Evolutionary conservation across 1,284 basidiomycete genomes (phyloP), one percentile per base, ranked within the genome.

Genomic region (Apiotrichum siamense): DNA sequence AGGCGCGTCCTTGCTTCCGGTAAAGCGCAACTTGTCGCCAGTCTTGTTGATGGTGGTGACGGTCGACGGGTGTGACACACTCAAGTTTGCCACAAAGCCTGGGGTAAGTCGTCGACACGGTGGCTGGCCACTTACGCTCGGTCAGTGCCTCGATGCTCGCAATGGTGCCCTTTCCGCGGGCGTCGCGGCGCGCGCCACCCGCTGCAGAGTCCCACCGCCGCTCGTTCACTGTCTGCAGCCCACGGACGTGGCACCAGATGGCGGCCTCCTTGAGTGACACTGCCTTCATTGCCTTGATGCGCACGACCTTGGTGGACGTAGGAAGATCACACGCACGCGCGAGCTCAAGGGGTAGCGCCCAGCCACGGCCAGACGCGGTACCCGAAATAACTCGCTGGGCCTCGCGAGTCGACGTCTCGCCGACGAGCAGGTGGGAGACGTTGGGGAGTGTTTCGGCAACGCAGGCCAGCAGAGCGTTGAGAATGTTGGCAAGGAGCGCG

Each of bases 1-100:
- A 0, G 44, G 50, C 5, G 42, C 49, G 13, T 65, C 63, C 0
- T 73, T 75, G 10, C 71, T 72, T 0, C 80, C 73, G 2, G 72
- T 73, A 10, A 89, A 85, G 11, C 82, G 80, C 31, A 93, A 75
- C 72, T 93, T 93, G 23, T 80, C 83, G 56, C 87, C 88, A 0
- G 89, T 93, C 40, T 86, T 80, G 24, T 83, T 84, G 49, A 93
- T 88, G 0, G 89, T 85, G 7, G 87, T 89, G 4, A 93, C 89
- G 0, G 90, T 93, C 0, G 88, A 87, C 0, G 90, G 89, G 68
- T 88, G 92, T 62, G 89, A 83, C 40, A 80, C 81, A 69, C 88
- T 87, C 21, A 93, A 70, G 0, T 84, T 83, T 17, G 85, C 76
- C 54, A 93, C 87, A 66, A 93, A 93, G 65, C 85, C 88, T 90